Evolutionary conservation across 2,329 filamentous ascomycete species (phyloP), one percentile per base, ranked within the genome.

Genomic region (Alternaria consortialis): DNA sequence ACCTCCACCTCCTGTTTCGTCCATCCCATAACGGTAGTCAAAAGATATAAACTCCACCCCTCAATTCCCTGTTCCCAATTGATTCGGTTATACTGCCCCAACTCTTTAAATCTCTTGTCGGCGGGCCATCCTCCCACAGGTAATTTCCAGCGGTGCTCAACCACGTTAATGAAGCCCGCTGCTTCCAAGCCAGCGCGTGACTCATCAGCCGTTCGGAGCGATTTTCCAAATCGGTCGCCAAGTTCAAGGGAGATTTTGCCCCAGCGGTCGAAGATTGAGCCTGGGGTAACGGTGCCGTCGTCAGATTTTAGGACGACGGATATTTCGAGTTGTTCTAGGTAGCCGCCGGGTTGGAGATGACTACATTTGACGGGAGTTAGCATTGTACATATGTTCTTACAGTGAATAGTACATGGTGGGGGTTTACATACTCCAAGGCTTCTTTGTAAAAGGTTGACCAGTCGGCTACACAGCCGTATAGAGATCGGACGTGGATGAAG

Each of bases 101-200:
- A 69, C 51, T 86, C 81, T 68, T 87, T 88, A 51, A 84, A 79
- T 27, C 81, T 80, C 84, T 65, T 64, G 34, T 74, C 67, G 4
- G 60, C 65, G 15, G 66, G 58, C 72, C 71, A 75, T 1, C 65
- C 63, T 1, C 71, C 70, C 31, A 75, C 60, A 0, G 71, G 66
- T 79, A 84, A 6, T 52, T 74, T 75, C 63, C 64, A 71, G 13
- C 83, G 67, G 2, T 80, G 74, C 67, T 86, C 82, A 0, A 74
- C 74, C 0, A 88, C 81, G 55, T 87, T 81, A 44, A 80, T 75
- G 63, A 88, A 88, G 0, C 87, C 87, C 0, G 82, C 84, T 12
- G 84, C 82, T 3, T 77, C 73, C 66, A 88, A 79, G 55, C 81
- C 79, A 42, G 78, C 72, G 61, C 79, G 77, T 37, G 81, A 76